Evolutionary conservation across 345 rosid genomes (phyloP).

Genomic region (Turnera subulata): DNA sequence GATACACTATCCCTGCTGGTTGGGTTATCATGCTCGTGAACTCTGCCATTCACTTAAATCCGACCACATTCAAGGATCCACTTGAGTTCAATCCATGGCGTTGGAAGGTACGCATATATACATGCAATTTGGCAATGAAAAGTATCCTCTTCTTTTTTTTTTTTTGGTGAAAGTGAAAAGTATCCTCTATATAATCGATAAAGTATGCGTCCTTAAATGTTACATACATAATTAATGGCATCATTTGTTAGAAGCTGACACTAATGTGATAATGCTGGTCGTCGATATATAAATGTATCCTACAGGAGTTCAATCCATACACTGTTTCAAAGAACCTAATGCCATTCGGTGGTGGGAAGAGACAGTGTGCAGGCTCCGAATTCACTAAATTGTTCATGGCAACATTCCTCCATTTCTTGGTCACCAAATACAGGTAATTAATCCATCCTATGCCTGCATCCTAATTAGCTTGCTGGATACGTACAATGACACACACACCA

Average conservation of each 20-base stretch:
- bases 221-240: too few species aligned
- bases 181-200: too few species aligned
- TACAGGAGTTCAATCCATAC: constrained; percentile 9
- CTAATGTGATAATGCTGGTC: too few species aligned
- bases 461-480: too few species aligned
- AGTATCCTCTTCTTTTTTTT: too few species aligned
- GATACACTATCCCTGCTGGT: constrained; percentile 41
- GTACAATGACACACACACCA: too few species aligned
- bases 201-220: too few species aligned
- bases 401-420: constrained; percentile 22
- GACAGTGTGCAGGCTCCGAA: constrained; percentile 24
- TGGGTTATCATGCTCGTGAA: constrained; percentile 36
- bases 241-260: too few species aligned
- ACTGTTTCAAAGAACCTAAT: constrained; percentile 8
- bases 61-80: constrained; percentile 31
- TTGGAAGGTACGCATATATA: constrained; percentile 46
- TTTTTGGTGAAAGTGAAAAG: too few species aligned
- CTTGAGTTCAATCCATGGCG: constrained; percentile 47
- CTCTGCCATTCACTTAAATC: constrained; percentile 24
- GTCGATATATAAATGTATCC: background rate
- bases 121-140: too few species aligned
- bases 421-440: constrained; percentile 28
- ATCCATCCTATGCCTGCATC: too few species aligned
- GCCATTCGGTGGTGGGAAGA: constrained; percentile 2
- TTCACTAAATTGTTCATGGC: constrained; percentile 12